A percentile compares a stretch with the other conserved stretches of the same genome.
Conservation (phyloP, 495 filamentous ascomycete genomes). For the Daldinia vernicosa region DNA sequence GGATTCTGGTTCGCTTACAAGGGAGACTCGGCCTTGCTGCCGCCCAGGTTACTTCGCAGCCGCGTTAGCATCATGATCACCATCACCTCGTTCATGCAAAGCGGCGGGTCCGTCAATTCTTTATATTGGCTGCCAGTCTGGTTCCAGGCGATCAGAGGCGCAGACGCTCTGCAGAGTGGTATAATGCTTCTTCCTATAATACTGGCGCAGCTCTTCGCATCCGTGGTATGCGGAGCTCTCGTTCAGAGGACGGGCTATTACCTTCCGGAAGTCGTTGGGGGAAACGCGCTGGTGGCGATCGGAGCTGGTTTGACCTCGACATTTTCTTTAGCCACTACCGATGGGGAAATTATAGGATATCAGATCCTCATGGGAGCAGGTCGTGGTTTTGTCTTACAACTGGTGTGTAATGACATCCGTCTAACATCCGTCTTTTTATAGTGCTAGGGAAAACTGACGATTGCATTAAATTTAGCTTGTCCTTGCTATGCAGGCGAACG, state of each 20-base stretch:
- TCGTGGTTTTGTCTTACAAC: slow-evolving; percentile 59
- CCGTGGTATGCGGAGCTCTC: slow-evolving; percentile 56
- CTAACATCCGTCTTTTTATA: not conserved
- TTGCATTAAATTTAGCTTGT: slow-evolving; percentile 47
- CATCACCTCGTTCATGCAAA: slow-evolving; percentile 38
- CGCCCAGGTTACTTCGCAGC: slow-evolving; percentile 37
- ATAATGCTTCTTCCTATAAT: slow-evolving; percentile 63
- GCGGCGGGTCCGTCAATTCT: slow-evolving; percentile 31
- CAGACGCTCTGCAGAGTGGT: slow-evolving; percentile 58
- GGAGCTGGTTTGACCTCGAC: slow-evolving; percentile 62
- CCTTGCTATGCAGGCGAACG: slow-evolving; percentile 63
- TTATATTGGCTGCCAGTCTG: slow-evolving; percentile 66
- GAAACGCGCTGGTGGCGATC: slow-evolving; percentile 66
- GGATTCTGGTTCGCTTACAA: slow-evolving; percentile 57
- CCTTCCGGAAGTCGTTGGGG: slow-evolving; percentile 57
- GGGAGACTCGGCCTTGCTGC: slow-evolving; percentile 55
- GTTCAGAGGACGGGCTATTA: slow-evolving; percentile 58
- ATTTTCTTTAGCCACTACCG: slow-evolving; percentile 52
- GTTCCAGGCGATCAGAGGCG: slow-evolving; percentile 69
- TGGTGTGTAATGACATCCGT: slow-evolving; percentile 45
- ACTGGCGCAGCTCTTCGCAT: slow-evolving; percentile 58
- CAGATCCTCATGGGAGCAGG: slow-evolving; percentile 65
- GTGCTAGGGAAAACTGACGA: slow-evolving; percentile 1
- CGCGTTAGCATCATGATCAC: slow-evolving; percentile 44
- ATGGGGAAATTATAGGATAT: slow-evolving; percentile 65